Evolutionary conservation across 192 early-diverging fungal species (phyloP), one percentile per base, ranked within the genome.

Genomic region (Rhizophlyctis rosea): DNA sequence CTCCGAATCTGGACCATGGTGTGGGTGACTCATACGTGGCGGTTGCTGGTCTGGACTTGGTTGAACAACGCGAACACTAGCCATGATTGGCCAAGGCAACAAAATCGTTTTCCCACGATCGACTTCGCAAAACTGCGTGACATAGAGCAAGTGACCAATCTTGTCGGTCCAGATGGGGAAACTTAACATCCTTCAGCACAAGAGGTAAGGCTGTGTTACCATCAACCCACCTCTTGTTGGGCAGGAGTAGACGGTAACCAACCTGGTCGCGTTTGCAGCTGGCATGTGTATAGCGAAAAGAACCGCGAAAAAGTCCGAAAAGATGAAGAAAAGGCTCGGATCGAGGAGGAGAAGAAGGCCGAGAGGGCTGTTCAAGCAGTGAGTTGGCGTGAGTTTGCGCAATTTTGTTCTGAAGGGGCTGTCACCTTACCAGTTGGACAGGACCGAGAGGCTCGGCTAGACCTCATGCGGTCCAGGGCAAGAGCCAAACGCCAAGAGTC

Each of bases 261-360:
- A 28, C 4, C 57, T 57, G 32, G 51, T 21, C 30, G 16, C 4
- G 30, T 54, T 55, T 47, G 25, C 53, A 88, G 87, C 50, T 91
- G 87, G 83, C 86, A 91, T 67, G 88, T 89, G 18, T 89, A 89
- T 52, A 89, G 79, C 58, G 80, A 82, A 62, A 82, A 82, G 53
- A 91, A 91, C 67, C 68, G 74, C 3, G 89, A 88, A 54, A 69
- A 71, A 52, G 89, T 91, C 30, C 73, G 74, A 5, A 62, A 65
- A 58, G 89, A 91, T 56, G 89, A 91, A 51, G 87, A 82, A 32
- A 73, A 83, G 50, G 88, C 87, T n/a, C 71, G 76, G 50, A 69
- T 58, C 18, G 78, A 87, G 53, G 74, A 86, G 23, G 73, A 77
- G 32, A 64, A 72, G 48, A 83, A 76, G 59, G 34, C 57, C 21